Evolutionary conservation across 768 basidiomycete genomes (phyloP), one percentile per base, ranked within the genome.

Genomic region (Lactarius deliciosus): DNA sequence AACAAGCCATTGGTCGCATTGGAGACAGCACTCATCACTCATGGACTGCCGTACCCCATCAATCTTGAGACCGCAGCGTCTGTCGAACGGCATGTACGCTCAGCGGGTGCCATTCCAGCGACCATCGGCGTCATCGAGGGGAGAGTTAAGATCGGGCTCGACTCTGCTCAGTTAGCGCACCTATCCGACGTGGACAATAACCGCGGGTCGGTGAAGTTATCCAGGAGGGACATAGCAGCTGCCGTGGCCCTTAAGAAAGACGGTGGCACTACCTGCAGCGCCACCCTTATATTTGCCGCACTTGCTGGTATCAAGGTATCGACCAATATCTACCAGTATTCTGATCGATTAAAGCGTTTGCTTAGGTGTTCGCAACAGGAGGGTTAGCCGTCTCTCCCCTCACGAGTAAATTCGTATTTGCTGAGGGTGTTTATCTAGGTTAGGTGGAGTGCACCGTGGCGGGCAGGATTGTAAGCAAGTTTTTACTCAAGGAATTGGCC

Each of bases 11-110:
- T 98, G 55, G 94, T 98, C 13, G 95, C 96, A 15, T 85, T 98
- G 13, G 96, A 98, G 75, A 92, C 91, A 2, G 89, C 96, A 1
- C 85, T 98, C 61, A 87, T 97, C 66, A 95, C 95, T 1, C 94
- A 98, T 80, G 96, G 94, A 22, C 86, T 96, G 79, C 92, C 94
- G 0, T 86, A 86, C 70, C 94, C 94, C 0, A 81, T 81, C 43
- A 96, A 94, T 73, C 75, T 89, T 7, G 80, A 87, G 32, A 87
- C 90, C 28, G 88, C 93, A 0, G 77, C 79, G 38, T 86, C 87
- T 7, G 81, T 96, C 22, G 93, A 94, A 75, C 74, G 73, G 8
- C 88, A 90, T 58, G 88, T 96, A 36, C 82, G 94, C 66, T 81
- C 82, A 2, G 84, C 85, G 38, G 90, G 91, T 4, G 86, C 88